Evolutionary conservation across 257 asterid genomes (phyloP).

Genomic region (Salvia splendens): DNA sequence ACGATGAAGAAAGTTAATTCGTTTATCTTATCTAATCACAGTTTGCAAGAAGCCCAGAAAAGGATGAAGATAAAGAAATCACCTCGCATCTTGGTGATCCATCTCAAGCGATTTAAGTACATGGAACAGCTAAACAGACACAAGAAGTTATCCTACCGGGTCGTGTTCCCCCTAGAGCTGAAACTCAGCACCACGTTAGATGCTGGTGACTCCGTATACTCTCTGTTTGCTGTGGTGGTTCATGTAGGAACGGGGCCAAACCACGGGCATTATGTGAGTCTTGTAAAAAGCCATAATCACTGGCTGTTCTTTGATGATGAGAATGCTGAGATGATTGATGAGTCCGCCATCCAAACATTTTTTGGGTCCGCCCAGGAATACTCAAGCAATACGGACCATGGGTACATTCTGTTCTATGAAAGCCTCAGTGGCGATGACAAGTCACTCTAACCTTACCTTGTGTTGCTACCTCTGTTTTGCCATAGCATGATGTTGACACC

Average conservation of each 20-base stretch:
- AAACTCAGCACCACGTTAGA: slow-evolving; percentile 64
- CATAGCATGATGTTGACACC: slow-evolving; percentile 27
- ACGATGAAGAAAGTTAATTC: slow-evolving; percentile 11
- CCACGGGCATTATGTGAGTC: slow-evolving; percentile 81
- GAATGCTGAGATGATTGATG: slow-evolving; percentile 79
- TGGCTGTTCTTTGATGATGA: slow-evolving; percentile 86
- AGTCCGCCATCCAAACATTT: slow-evolving; percentile 72
- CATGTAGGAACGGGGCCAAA: slow-evolving; percentile 83
- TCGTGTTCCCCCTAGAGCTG: slow-evolving; percentile 75
- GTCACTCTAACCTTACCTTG: slow-evolving; percentile 25
- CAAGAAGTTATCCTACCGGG: slow-evolving; percentile 77
- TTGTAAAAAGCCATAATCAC: slow-evolving; percentile 78
- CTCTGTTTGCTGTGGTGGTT: slow-evolving; percentile 74
- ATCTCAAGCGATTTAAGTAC: slow-evolving; percentile 82
- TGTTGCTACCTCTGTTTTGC: neutral
- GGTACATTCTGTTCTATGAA: slow-evolving; percentile 75
- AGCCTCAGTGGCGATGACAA: slow-evolving; percentile 42
- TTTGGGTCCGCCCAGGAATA: slow-evolving; percentile 85
- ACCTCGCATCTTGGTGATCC: slow-evolving; percentile 74
- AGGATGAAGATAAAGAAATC: slow-evolving; percentile 81
- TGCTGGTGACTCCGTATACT: slow-evolving; percentile 63
- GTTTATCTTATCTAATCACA: slow-evolving; percentile 30
- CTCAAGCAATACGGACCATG: slow-evolving; percentile 73
- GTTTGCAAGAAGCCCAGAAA: slow-evolving; percentile 88
- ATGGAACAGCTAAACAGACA: slow-evolving; percentile 72